These are phyloP conservation scores for Guadua angustifolia DNA, from an alignment of 176 grass and related monocot genomes.

Conservation along the genomic window DNA sequence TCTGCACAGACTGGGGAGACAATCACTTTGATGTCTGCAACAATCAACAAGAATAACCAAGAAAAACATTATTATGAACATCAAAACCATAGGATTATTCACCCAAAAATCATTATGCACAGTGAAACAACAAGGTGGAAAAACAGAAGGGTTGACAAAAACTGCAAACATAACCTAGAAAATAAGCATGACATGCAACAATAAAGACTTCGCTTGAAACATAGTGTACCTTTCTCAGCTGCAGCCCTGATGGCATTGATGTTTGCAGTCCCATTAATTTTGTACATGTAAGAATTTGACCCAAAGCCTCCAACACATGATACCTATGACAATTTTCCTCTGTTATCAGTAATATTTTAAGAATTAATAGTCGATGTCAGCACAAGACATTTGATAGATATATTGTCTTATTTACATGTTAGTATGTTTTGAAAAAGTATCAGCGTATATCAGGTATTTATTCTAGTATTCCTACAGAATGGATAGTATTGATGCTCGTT, in stretches of 20 bases:
- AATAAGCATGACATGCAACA: slow-evolving; percentile 4
- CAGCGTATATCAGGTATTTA: too few relatives aligned
- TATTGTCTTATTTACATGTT: neutral
- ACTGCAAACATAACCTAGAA: slow-evolving; percentile 16
- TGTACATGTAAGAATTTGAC: slow-evolving; percentile 90
- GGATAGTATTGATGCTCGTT: too few relatives aligned
- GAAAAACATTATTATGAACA: neutral
- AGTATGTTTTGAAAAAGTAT: neutral
- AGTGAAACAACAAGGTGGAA: neutral
- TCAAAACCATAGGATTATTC: neutral
- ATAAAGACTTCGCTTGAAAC: neutral
- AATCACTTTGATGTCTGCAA: neutral
- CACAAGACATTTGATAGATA: slow-evolving; percentile 4
- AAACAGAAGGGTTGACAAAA: neutral
- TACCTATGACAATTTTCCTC: slow-evolving; percentile 58
- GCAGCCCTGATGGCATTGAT: slow-evolving; percentile 94
- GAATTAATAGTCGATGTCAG: neutral
- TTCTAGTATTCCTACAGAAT: too few relatives aligned
- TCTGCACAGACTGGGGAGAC: neutral
- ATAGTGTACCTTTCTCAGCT: slow-evolving; percentile 71
- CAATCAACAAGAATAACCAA: neutral
- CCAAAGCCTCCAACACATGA: slow-evolving; percentile 98
- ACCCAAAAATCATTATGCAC: neutral
- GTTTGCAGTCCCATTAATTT: slow-evolving; percentile 93
- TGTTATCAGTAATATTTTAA: slow-evolving; percentile 23